These are phyloP conservation scores for Cryphonectria parasitica DNA, from an alignment of 2,329 filamentous ascomycete species.

Conservation along the genomic window DNA sequence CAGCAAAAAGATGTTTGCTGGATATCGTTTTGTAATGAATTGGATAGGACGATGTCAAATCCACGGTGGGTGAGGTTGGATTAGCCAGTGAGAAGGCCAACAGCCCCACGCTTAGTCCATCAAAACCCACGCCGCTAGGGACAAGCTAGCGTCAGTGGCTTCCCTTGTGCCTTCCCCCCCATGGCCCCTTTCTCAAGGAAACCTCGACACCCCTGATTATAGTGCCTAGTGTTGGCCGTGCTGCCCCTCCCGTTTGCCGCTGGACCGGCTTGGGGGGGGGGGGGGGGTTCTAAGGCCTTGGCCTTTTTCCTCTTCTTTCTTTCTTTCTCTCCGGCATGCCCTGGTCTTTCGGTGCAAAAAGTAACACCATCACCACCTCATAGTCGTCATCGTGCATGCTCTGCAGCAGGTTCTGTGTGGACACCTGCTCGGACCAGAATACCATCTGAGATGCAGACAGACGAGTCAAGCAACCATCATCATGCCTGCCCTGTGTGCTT, in stretches of 20 bases:
- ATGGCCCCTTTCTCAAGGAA: too few species aligned
- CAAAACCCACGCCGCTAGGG: slow-evolving; percentile 4
- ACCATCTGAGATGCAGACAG: neutral
- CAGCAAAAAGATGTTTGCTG: slow-evolving; percentile 10
- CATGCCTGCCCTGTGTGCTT: neutral
- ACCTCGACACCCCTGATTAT: neutral
- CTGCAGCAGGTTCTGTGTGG: neutral
- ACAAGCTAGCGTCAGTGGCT: slow-evolving; percentile 1
- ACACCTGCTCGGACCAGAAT: neutral
- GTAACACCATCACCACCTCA: slow-evolving; percentile 17
- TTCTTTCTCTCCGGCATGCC: neutral
- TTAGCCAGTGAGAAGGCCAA: slow-evolving; percentile 21
- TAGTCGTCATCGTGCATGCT: slow-evolving; percentile 24
- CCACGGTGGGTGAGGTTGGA: slow-evolving; percentile 16
- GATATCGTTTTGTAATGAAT: slow-evolving; percentile 29
- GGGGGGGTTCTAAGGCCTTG: neutral
- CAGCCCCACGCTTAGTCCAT: slow-evolving; percentile 20
- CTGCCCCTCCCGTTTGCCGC: neutral
- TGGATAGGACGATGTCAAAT: slow-evolving; percentile 23
- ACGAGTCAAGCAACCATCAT: neutral
- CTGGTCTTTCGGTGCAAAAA: neutral
- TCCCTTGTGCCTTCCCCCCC: too few species aligned
- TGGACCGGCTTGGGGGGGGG: neutral
- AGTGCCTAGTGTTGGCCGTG: too few species aligned
- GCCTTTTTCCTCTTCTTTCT: neutral